Evolutionary conservation across 257 asterid genomes (phyloP).

Genomic region (Pogostemon cablin): DNA sequence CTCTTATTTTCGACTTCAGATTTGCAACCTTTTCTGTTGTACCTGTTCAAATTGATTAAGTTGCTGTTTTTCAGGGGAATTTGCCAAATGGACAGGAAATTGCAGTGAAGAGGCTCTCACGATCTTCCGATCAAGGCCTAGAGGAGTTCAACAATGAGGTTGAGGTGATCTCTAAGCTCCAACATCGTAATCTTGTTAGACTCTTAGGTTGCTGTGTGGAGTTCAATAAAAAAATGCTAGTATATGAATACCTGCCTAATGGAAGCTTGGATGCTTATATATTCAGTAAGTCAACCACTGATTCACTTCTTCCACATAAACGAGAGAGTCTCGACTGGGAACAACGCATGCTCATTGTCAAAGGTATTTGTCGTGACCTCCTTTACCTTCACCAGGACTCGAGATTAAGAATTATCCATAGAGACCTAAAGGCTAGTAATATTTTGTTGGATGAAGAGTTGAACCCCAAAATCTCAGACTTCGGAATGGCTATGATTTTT

Average conservation of each 20-base stretch:
- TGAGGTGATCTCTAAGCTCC: background rate
- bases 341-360: background rate
- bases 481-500: background rate
- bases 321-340: too few relatives aligned
- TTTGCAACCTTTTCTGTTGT: background rate
- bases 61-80: background rate
- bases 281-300: slow-evolving; percentile 42
- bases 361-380: background rate
- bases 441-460: too few relatives aligned
- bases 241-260: slow-evolving; percentile 65
- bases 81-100: background rate
- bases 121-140: background rate
- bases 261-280: slow-evolving; percentile 55
- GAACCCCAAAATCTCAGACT: background rate
- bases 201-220: slow-evolving; percentile 41
- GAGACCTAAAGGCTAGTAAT: background rate
- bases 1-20: background rate
- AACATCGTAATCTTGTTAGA: background rate
- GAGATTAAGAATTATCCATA: background rate
- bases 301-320: background rate
- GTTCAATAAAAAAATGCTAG: slow-evolving; percentile 53
- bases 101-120: background rate
- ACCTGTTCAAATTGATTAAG: too few relatives aligned
- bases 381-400: slow-evolving; percentile 1
- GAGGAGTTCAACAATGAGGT: background rate